Evolutionary conservation across 148 eudicot species (phyloP).

Genomic region (Rhododendron molle): DNA sequence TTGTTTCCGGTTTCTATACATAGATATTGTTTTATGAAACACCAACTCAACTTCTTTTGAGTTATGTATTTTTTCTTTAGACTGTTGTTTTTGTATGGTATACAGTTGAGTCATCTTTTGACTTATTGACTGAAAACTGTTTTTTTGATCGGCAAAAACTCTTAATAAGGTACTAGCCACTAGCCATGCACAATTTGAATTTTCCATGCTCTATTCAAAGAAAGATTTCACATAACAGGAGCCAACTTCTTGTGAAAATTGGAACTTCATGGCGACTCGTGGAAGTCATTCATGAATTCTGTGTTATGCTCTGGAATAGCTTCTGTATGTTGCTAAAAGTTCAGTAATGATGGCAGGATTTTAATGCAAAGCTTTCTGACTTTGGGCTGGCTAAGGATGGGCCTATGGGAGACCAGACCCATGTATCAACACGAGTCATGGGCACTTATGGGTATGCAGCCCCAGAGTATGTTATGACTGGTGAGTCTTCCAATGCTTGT

Average conservation of each 20-base stretch:
- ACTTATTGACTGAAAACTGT: neutral
- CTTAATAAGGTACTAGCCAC: neutral
- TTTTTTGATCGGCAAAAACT: neutral
- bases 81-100: neutral
- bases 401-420: constrained; percentile 81
- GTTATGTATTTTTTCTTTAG: neutral
- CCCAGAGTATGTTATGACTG: constrained; percentile 85
- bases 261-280: neutral
- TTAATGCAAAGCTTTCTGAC: constrained; percentile 86
- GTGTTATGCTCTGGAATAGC: neutral
- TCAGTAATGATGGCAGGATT: constrained; percentile 42
- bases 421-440: constrained; percentile 89
- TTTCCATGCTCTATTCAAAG: neutral
- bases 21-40: neutral
- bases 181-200: neutral
- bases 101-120: neutral
- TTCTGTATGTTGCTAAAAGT: neutral
- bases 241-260: neutral
- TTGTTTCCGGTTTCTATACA: neutral
- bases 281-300: neutral
- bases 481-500: constrained; percentile 29
- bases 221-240: neutral
- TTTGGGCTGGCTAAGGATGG: constrained; percentile 92
- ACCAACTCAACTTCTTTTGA: no score
- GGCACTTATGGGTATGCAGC: constrained; percentile 96